Evolutionary conservation across 202 grass and related monocot genomes (phyloP).

Genomic region (Cymbopogon flexuosus): DNA sequence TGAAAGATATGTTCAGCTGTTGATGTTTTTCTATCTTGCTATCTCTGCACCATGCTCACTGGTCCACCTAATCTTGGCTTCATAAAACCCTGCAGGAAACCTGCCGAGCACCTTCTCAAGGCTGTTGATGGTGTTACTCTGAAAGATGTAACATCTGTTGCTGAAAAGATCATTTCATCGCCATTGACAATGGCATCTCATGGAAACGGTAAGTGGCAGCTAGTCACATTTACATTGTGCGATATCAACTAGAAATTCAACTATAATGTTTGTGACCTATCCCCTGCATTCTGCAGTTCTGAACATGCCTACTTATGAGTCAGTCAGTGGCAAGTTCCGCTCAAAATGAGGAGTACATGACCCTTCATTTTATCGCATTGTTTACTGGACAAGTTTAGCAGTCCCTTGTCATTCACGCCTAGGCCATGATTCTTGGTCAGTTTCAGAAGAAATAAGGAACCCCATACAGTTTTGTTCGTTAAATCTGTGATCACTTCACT

Average conservation of each 20-base stretch:
- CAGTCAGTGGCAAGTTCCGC: conserved; percentile 76
- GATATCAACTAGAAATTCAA: background rate
- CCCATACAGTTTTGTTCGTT: conserved; percentile 40
- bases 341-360: conserved; percentile 50
- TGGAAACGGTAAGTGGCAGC: conserved; percentile 63
- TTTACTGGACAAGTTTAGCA: conserved; percentile 38
- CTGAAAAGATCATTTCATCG: conserved; percentile 74
- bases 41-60: background rate
- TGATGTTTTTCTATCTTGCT: background rate
- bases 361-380: background rate
- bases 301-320: conserved; percentile 71
- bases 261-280: conserved; percentile 10
- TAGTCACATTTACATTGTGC: background rate
- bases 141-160: conserved; percentile 67
- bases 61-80: background rate
- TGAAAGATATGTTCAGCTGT: background rate
- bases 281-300: conserved; percentile 46
- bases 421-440: conserved; percentile 39
- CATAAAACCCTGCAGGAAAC: conserved; percentile 65
- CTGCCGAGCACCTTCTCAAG: conserved; percentile 66
- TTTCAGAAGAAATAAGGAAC: conserved; percentile 43
- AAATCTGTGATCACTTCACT: background rate
- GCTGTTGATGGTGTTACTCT: conserved; percentile 65
- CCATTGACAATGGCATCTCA: conserved; percentile 90
- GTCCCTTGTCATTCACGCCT: conserved; percentile 17